Base-by-base conservation (phyloP, 257 asterid genomes). In the Ocimum tenuiflorum region DNA sequence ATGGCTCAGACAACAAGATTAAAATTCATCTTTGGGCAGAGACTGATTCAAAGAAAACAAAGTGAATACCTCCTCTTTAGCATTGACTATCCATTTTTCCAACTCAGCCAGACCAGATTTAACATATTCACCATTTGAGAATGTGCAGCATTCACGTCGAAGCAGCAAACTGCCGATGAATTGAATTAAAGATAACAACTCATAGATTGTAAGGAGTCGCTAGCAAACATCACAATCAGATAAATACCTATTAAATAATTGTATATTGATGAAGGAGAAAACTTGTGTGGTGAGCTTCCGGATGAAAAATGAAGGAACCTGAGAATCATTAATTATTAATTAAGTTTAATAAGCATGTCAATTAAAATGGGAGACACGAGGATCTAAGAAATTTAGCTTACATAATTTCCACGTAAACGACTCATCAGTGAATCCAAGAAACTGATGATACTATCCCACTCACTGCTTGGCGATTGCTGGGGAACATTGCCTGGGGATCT, bases 121-220 rank as follows among this genome's bases (percentile, higher is more conserved):
- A 68, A 94, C 95, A 73, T 94, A 94, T 80, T 94, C 99, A 72
- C 99, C 99, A 77, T 94, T 94, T 55, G 94, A 79, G 77, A 94
- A 94, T 56, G 95, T 88, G 83, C 99, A 94, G 78, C 99, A 94
- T 70, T 94, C 99, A 67, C 99, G 97, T 41, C 99, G 91, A 69
- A 94, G 97, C 75, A 90, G 79, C 78, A 94, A 90, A 71, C 97
- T 94, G 81, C 63, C 60, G 68, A 57, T 63, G 8, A 52, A 54
- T 63, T 51, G 41, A 46, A 60, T 61, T 45, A 55, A 63, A 56
- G 46, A 38, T 55, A 11, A 47, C 60, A n/a, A 27, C 22, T 60
- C 35, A 27, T 55, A 17, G 35, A 29, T 27, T 13, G 49, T 14
- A 17, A 10, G 5, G 14, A 59, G 51, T 17, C 4, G 27, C 6